Evolutionary conservation across 257 asterid genomes (phyloP), one percentile per base, ranked within the genome.

Genomic region (Nicotiana tomentosiformis): DNA sequence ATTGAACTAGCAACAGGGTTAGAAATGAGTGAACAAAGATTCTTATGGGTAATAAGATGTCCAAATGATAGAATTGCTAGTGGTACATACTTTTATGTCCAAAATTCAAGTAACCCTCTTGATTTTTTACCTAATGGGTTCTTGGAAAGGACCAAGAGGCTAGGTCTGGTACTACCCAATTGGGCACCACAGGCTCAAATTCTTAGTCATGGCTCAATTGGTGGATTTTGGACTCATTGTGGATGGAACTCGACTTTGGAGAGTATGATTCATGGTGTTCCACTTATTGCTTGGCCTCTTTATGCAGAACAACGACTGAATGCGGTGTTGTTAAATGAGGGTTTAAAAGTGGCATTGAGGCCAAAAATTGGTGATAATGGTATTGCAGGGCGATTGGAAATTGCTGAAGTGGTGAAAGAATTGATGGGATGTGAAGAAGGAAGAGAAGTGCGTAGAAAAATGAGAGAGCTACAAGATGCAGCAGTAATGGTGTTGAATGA

Each of bases 11-110:
- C 97, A 4, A 43, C 66, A 0, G 95, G 96, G 14, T 43, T 93
- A 51, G 97, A 90, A 62, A 64, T 83, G 87, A 93, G 97, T 56
- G 93, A 83, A 23, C 90, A 89, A 0, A 83, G 92, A 43, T 90
- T 93, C 30, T 7, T 93, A 16, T 91, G 94, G 96, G 93, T 89
- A 6, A 11, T 90, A 3, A 87, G 97, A 17, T 72, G 89, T 20
- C 92, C 96, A 1, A 89, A 78, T 14, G 15, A 37, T 37, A 60
- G 15, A 35, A 77, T 56, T 17, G 30, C 56, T 56, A 5, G 18
- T 53, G 18, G 18, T 9, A 70, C 89, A 0, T 92, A 77, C 61
- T 91, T 91, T 20, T 82, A 80, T 26, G 46, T 77, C 5, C 69
- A 87, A 5, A 74, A 82, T 23, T 23, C 57, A 58, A 43, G 11